These are phyloP conservation scores for Eudorina sp. DNA, from an alignment of 139 green algal species.

Conservation along the genomic window DNA sequence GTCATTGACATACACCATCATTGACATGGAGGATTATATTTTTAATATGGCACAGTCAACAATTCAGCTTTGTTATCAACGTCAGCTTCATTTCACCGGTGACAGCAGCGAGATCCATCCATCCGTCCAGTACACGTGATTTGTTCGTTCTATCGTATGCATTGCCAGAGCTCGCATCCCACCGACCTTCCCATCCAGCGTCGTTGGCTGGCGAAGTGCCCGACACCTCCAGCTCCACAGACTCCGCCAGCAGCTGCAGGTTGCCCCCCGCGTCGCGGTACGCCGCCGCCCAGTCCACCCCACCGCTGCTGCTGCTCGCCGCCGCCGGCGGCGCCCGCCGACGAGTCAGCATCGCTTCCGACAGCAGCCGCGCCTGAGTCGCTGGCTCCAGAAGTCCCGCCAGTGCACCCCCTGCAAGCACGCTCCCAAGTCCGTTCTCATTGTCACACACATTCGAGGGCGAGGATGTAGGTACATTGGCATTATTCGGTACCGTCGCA, in stretches of 20 bases:
- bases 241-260: not conserved
- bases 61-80: too few relatives aligned
- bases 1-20: too few relatives aligned
- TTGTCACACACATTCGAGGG: not conserved
- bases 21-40: too few relatives aligned
- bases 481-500: too few relatives aligned
- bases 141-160: too few relatives aligned
- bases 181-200: not conserved
- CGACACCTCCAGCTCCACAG: constrained; percentile 20
- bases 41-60: too few relatives aligned
- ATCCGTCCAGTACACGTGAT: too few relatives aligned
- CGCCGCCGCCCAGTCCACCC: not conserved
- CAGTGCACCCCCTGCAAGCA: not conserved
- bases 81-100: too few relatives aligned
- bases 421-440: not conserved
- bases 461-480: too few relatives aligned
- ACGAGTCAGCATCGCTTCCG: constrained; percentile 21
- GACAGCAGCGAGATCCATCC: too few relatives aligned
- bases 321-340: not conserved
- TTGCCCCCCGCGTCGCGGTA: constrained; percentile 10
- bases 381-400: not conserved
- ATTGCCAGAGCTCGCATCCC: too few relatives aligned
- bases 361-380: not conserved
- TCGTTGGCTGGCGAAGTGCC: not conserved
- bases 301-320: too few relatives aligned